A percentile compares a stretch with the other conserved stretches of the same genome.
phyloP scores from a whole-genome alignment of 805 yeast species.

The Candida insectalens region DNA sequence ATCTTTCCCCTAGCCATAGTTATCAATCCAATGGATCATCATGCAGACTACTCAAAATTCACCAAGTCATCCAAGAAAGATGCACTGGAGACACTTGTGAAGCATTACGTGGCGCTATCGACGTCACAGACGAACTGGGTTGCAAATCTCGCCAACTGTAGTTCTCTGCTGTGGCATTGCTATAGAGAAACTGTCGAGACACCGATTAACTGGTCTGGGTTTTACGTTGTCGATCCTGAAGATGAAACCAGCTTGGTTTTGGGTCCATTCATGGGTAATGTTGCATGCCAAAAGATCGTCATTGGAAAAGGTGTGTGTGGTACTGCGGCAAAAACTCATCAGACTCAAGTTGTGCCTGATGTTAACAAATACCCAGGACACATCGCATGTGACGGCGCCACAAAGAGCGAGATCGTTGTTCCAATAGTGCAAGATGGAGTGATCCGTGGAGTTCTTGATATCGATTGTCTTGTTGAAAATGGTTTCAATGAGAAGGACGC shows the following conservation, averaged over 20 bases:
- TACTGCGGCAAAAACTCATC: constrained; percentile 47
- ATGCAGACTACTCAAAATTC: constrained; percentile 69
- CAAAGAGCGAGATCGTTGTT: constrained; percentile 87
- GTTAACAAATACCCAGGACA: constrained; percentile 83
- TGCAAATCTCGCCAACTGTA: constrained; percentile 75
- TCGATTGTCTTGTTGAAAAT: constrained; percentile 57
- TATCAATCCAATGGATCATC: constrained; percentile 35
- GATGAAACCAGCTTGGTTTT: constrained; percentile 42
- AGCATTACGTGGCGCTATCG: constrained; percentile 56
- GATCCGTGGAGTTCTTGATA: constrained; percentile 71
- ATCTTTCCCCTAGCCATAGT: no score
- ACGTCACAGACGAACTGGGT: constrained; percentile 73
- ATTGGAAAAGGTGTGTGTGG: constrained; percentile 93
- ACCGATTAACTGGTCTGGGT: constrained; percentile 88
- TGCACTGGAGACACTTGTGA: constrained; percentile 45
- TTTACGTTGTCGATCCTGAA: constrained; percentile 49
- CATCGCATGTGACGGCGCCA: constrained; percentile 95
- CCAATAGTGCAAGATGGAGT: constrained; percentile 45
- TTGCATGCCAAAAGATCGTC: constrained; percentile 80
- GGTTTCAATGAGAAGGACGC: constrained; percentile 67
- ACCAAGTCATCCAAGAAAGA: constrained; percentile 37
- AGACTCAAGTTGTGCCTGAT: constrained; percentile 69
- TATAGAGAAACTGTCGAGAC: constrained; percentile 45
- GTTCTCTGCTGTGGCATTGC: constrained; percentile 84
- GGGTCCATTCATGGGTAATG: constrained; percentile 96